Evolutionary conservation across 768 basidiomycete genomes (phyloP).

Genomic region (Xanthoconium stramineum): DNA sequence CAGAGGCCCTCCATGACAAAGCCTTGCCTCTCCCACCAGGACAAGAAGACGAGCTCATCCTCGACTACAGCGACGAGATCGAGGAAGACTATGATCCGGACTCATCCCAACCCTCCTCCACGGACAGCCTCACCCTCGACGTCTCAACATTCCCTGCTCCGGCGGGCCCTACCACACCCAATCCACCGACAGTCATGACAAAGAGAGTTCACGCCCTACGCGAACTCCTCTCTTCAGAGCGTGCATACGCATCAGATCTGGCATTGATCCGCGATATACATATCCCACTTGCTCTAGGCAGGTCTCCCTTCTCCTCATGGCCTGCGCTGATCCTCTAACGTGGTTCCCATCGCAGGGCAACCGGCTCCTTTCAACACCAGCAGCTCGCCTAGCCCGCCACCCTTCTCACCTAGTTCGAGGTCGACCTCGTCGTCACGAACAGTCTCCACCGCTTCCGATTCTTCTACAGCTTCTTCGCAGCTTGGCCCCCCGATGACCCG

Average conservation of each 20-base stretch:
- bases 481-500: conserved; percentile 62
- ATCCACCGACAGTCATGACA: conserved; percentile 40
- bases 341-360: conserved; percentile 32
- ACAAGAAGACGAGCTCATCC: conserved; percentile 21
- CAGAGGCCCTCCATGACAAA: conserved; percentile 30
- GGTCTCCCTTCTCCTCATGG: conserved; percentile 23
- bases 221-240: conserved; percentile 75
- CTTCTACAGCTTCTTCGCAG: conserved; percentile 47
- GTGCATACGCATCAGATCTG: conserved; percentile 81
- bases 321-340: conserved; percentile 8
- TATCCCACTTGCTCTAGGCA: conserved; percentile 75
- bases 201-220: conserved; percentile 77
- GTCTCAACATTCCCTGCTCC: conserved; percentile 1
- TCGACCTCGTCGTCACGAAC: conserved; percentile 41
- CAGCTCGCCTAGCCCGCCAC: conserved; percentile 22
- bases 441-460: conserved; percentile 43
- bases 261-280: conserved; percentile 75
- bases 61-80: conserved; percentile 22
- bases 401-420: conserved; percentile 32
- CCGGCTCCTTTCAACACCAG: conserved; percentile 37
- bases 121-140: conserved; percentile 26
- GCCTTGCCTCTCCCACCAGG: conserved; percentile 29
- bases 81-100: conserved; percentile 30
- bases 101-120: conserved; percentile 22
- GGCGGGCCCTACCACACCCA: conserved; percentile 20